phyloP scores from a whole-genome alignment of 768 basidiomycete genomes.

The Macrocybe gigantea region DNA sequence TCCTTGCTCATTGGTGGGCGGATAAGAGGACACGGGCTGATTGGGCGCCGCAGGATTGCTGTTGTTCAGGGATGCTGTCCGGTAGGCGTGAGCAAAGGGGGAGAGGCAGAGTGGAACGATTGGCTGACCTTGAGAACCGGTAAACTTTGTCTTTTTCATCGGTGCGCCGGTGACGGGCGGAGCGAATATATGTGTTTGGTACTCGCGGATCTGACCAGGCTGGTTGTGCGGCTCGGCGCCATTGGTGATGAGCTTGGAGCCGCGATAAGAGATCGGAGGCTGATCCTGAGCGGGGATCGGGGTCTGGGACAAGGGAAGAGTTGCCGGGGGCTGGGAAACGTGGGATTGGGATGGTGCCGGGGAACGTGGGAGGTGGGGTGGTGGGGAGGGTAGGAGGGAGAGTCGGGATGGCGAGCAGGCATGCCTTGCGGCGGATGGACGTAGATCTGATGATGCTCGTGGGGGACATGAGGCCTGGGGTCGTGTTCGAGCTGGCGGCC shows the following conservation, averaged over 20 bases:
- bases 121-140: slow-evolving; percentile 9
- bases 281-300: slow-evolving; percentile 10
- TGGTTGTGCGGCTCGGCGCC: slow-evolving; percentile 12
- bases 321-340: slow-evolving; percentile 6
- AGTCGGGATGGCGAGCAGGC: background rate
- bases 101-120: slow-evolving; percentile 3
- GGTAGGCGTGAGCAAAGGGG: background rate
- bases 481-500: too few species aligned
- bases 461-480: background rate
- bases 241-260: slow-evolving; percentile 6
- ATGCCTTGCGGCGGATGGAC: too few species aligned
- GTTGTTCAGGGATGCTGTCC: background rate
- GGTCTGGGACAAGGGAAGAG: slow-evolving; percentile 6
- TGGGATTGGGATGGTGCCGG: background rate
- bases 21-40: slow-evolving; percentile 26
- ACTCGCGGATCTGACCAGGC: slow-evolving; percentile 28
- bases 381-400: slow-evolving; percentile 1
- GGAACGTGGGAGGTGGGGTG: slow-evolving; percentile 1
- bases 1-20: slow-evolving; percentile 51
- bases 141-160: slow-evolving; percentile 56
- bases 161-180: slow-evolving; percentile 71
- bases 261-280: slow-evolving; percentile 1
- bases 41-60: slow-evolving; percentile 6
- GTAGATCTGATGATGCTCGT: background rate
- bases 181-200: slow-evolving; percentile 68